Evolutionary conservation across 805 yeast species (phyloP).

Genomic region (Cyberlindnera subsufficiens): DNA sequence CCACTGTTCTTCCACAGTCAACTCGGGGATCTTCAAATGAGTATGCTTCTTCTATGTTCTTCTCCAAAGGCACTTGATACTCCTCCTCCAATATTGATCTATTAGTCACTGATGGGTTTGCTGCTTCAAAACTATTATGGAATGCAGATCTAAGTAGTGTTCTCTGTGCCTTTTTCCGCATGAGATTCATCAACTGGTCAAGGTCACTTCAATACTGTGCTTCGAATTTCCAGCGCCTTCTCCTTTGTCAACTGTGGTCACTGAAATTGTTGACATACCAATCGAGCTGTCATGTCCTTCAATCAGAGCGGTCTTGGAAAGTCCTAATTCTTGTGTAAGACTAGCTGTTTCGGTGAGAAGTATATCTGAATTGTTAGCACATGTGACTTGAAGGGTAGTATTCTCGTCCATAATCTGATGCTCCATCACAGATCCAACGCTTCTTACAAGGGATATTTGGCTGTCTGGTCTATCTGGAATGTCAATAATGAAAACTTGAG

Average conservation of each 20-base stretch:
- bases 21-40: background rate
- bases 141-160: background rate
- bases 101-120: background rate
- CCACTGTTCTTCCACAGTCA: constrained; percentile 1
- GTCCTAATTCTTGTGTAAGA: background rate
- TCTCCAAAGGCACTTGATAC: background rate
- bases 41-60: background rate
- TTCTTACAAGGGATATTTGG: too few relatives aligned
- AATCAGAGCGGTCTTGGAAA: background rate
- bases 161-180: background rate
- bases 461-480: too few relatives aligned
- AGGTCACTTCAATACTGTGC: constrained; percentile 16
- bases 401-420: background rate
- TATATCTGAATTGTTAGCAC: background rate
- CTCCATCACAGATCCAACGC: background rate
- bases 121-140: background rate
- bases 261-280: background rate
- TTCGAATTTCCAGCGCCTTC: constrained; percentile 2
- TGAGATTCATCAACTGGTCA: constrained; percentile 11
- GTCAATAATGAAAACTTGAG: too few relatives aligned
- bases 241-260: background rate
- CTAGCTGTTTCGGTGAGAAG: background rate
- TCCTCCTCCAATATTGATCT: background rate
- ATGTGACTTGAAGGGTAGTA: background rate
- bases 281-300: background rate